Evolutionary conservation across 306 rosid species (phyloP).

Genomic region (Astragalus glycyphyllos): DNA sequence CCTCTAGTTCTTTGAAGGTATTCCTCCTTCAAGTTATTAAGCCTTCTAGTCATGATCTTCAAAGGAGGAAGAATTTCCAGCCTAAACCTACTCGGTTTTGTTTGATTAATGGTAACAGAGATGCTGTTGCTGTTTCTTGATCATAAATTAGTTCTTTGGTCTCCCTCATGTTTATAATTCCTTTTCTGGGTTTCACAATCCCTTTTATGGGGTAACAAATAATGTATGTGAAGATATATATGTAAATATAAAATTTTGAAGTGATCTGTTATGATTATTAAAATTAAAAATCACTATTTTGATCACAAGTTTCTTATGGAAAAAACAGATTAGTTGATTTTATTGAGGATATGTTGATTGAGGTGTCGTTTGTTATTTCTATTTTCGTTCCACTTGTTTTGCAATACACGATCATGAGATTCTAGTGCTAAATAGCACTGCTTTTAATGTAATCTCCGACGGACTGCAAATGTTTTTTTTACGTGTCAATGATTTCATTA

Average conservation of each 20-base stretch:
- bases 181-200: not conserved
- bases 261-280: not conserved
- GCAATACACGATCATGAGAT: not conserved
- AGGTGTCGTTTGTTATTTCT: not conserved
- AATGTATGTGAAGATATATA: not conserved
- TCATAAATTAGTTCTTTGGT: not conserved
- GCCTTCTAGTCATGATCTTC: slow-evolving; percentile 60
- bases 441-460: too few species aligned
- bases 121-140: slow-evolving; percentile 42
- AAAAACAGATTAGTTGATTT: not conserved
- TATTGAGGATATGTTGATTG: not conserved
- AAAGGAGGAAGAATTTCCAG: slow-evolving; percentile 60
- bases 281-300: slow-evolving; percentile 3
- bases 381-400: not conserved
- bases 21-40: slow-evolving; percentile 55
- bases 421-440: too few species aligned
- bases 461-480: too few species aligned
- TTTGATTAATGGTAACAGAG: slow-evolving; percentile 39
- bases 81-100: slow-evolving; percentile 64
- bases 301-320: not conserved
- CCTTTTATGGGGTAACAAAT: not conserved
- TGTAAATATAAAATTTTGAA: not conserved
- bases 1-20: slow-evolving; percentile 45
- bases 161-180: not conserved
- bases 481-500: too few species aligned